Percentiles rank a stretch among this genome's conserved stretches.
Evolutionary conservation across 495 filamentous ascomycete species (phyloP).

Genomic region (Hyaloscypha bicolor): DNA sequence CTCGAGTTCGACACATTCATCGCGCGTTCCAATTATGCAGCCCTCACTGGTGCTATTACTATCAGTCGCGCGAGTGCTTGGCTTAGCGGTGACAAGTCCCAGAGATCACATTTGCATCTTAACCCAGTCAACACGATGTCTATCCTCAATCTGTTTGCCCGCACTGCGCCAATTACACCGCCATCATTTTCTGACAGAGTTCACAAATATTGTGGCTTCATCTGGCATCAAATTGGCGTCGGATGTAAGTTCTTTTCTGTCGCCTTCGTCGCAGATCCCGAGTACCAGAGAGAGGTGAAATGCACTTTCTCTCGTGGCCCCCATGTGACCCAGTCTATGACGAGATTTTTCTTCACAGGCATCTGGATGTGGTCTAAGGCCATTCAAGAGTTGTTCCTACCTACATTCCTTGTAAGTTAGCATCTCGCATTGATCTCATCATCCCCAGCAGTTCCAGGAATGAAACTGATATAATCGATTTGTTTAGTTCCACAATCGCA

Average conservation of each 20-base stretch:
- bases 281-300: conserved; percentile 60
- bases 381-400: conserved; percentile 5
- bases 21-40: conserved; percentile 4
- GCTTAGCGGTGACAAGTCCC: not conserved
- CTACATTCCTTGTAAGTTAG: conserved; percentile 2
- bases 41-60: not conserved
- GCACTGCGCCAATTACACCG: not conserved
- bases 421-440: conserved; percentile 27
- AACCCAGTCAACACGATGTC: not conserved
- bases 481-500: conserved; percentile 51
- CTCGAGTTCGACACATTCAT: conserved; percentile 6
- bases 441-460: not conserved
- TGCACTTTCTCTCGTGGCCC: conserved; percentile 42
- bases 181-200: not conserved
- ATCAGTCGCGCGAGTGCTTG: not conserved
- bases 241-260: conserved; percentile 56
- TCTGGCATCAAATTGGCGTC: conserved; percentile 26
- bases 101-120: not conserved
- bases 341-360: not conserved
- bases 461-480: conserved; percentile 31
- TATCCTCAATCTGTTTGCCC: not conserved
- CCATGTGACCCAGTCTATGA: conserved; percentile 39
- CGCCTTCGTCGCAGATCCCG: conserved; percentile 56
- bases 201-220: not conserved
- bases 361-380: conserved; percentile 16